phyloP scores from a whole-genome alignment of 805 yeast species.

The Sungouiella blattae region DNA sequence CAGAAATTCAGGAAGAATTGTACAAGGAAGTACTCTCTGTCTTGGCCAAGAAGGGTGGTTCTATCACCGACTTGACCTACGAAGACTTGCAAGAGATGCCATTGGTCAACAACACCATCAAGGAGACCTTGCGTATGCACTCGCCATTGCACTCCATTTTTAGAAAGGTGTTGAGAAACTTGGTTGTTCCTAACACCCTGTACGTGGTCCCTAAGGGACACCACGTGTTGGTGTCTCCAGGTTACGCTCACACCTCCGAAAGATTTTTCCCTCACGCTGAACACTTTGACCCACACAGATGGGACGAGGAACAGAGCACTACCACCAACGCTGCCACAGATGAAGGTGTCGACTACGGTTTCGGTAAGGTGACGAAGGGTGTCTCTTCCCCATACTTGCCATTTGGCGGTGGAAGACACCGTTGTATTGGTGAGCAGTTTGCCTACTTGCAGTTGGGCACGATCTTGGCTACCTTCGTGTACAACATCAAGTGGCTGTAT shows the following conservation, averaged over 20 bases:
- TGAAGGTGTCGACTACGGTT: constrained; percentile 82
- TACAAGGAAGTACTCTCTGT: constrained; percentile 70
- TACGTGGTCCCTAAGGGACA: constrained; percentile 88
- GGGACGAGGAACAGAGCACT: constrained; percentile 42
- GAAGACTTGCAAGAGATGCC: constrained; percentile 83
- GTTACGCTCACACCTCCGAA: constrained; percentile 77
- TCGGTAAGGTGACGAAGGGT: constrained; percentile 94
- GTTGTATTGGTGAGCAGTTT: constrained; percentile 98
- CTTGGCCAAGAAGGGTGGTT: constrained; percentile 40
- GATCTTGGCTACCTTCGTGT: constrained; percentile 68
- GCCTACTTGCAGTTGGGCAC: constrained; percentile 93
- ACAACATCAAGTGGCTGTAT: constrained; percentile 72
- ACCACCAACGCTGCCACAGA: constrained; percentile 16
- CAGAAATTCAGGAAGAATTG: constrained; percentile 79
- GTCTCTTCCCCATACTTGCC: constrained; percentile 95
- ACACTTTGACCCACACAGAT: constrained; percentile 80
- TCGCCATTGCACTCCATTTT: constrained; percentile 95
- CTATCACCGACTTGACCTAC: constrained; percentile 59
- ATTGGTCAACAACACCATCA: constrained; percentile 74
- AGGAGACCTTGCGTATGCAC: constrained; percentile 93
- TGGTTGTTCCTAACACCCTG: constrained; percentile 73
- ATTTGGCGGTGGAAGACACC: constrained; percentile 98
- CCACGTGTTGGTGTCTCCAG: constrained; percentile 89
- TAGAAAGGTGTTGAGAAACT: constrained; percentile 78
- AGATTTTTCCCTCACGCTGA: constrained; percentile 75